phyloP scores from a whole-genome alignment of 2,329 filamentous ascomycete genomes.

The Fusarium sp. region DNA sequence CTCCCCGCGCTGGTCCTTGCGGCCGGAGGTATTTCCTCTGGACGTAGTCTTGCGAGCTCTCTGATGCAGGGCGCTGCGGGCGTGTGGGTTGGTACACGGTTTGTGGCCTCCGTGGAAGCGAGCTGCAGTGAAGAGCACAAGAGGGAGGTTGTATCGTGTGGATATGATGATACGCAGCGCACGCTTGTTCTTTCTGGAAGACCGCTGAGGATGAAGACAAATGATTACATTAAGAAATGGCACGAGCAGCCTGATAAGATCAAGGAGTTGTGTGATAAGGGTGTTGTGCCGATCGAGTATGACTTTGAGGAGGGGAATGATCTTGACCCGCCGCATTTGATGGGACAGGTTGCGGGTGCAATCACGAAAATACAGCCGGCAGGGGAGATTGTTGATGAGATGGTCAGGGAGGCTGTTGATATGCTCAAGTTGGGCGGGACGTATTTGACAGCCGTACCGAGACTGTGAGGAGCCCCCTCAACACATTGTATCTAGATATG shows the following conservation, averaged over 20 bases:
- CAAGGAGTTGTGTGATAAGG: slow-evolving; percentile 79
- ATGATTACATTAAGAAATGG: slow-evolving; percentile 88
- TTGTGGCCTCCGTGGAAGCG: slow-evolving; percentile 87
- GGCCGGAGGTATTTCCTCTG: slow-evolving; percentile 89
- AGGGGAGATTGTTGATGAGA: slow-evolving; percentile 87
- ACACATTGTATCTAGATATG: neutral
- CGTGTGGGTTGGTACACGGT: slow-evolving; percentile 95
- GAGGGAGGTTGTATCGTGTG: slow-evolving; percentile 83
- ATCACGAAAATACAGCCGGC: slow-evolving; percentile 86
- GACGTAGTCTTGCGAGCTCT: slow-evolving; percentile 82
- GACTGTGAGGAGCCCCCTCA: slow-evolving; percentile 59
- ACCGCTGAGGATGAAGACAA: slow-evolving; percentile 84
- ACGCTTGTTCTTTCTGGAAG: slow-evolving; percentile 88
- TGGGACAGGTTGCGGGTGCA: slow-evolving; percentile 92
- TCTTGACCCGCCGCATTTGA: slow-evolving; percentile 88
- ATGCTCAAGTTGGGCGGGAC: slow-evolving; percentile 74
- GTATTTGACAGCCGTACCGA: slow-evolving; percentile 66
- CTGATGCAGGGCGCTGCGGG: slow-evolving; percentile 91
- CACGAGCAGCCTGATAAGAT: slow-evolving; percentile 83
- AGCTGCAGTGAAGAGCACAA: slow-evolving; percentile 88
- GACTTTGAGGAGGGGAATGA: slow-evolving; percentile 88
- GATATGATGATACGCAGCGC: slow-evolving; percentile 83
- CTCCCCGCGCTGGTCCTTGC: slow-evolving; percentile 85
- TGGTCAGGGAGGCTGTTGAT: slow-evolving; percentile 83
- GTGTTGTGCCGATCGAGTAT: slow-evolving; percentile 84